phyloP scores from a whole-genome alignment of 2,329 filamentous ascomycete genomes.

The Alternaria metachromatica region DNA sequence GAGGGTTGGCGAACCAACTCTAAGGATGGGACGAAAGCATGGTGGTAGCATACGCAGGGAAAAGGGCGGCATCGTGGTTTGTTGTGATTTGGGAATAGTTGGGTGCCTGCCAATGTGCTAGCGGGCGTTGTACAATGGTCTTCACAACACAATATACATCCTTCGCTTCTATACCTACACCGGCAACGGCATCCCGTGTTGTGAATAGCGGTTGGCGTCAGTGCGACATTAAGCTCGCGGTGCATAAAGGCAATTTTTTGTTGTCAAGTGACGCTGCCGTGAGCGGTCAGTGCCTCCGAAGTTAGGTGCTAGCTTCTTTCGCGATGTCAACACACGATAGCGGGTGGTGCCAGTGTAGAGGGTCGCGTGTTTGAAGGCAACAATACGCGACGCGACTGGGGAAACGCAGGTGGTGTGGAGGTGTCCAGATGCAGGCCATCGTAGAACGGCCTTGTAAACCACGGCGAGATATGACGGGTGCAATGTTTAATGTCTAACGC shows the following conservation, averaged over 20 bases:
- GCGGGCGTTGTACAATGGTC: slow-evolving; percentile 1
- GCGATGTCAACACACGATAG: neutral
- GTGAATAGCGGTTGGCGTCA: neutral
- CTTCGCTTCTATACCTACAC: slow-evolving; percentile 6
- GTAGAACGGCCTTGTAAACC: neutral
- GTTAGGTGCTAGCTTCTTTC: neutral
- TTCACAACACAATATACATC: slow-evolving; percentile 10
- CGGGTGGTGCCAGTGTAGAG: neutral
- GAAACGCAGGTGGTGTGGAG: neutral
- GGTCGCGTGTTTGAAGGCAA: neutral
- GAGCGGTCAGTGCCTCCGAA: neutral
- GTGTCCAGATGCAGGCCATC: neutral
- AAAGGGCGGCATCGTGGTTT: neutral
- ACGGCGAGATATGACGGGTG: neutral
- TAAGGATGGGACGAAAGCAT: neutral
- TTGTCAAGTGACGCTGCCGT: neutral
- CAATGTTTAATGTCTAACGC: neutral
- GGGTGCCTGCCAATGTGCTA: neutral
- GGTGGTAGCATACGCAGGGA: neutral
- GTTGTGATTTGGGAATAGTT: neutral
- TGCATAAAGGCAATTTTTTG: neutral
- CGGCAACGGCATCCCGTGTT: neutral
- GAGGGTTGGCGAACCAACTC: neutral
- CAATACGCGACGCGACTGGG: neutral
- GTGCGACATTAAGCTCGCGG: neutral